Evolutionary conservation across 2,329 filamentous ascomycete species (phyloP).

Genomic region (Aspergillus puulaauensis): DNA sequence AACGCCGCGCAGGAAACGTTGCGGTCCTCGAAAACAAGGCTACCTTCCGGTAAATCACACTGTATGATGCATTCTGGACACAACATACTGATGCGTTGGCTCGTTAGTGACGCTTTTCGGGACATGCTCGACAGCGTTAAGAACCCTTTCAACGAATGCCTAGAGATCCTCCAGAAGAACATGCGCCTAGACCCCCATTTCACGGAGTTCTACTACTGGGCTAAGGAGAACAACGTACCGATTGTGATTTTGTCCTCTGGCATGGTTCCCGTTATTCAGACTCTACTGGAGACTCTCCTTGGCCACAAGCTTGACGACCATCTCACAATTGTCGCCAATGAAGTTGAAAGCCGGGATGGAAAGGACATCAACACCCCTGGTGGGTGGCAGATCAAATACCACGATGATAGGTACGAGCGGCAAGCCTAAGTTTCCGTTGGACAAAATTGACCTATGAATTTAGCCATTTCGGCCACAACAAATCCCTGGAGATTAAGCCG

Average conservation of each 20-base stretch:
- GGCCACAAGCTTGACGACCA: constrained; percentile 69
- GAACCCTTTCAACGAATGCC: constrained; percentile 77
- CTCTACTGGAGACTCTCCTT: constrained; percentile 74
- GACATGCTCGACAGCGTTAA: constrained; percentile 89
- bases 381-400: constrained; percentile 86
- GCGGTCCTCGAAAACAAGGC: constrained; percentile 71
- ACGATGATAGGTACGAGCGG: constrained; percentile 71
- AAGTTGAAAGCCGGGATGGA: constrained; percentile 65
- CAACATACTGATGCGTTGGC: neutral
- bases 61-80: neutral
- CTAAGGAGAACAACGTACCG: constrained; percentile 76
- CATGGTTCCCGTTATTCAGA: constrained; percentile 88
- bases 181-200: constrained; percentile 89
- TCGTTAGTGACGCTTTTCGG: constrained; percentile 69
- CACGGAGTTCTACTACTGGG: constrained; percentile 83
- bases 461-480: constrained; percentile 92
- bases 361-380: constrained; percentile 74
- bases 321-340: constrained; percentile 88
- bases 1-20: constrained; percentile 68
- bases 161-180: constrained; percentile 73
- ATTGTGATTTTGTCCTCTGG: constrained; percentile 89
- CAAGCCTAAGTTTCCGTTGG: constrained; percentile 1
- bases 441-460: constrained; percentile 1
- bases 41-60: constrained; percentile 62
- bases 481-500: constrained; percentile 84